Evolutionary conservation across 2,329 filamentous ascomycete species (phyloP), one percentile per base, ranked within the genome.

Genomic region (Botryotinia globosa): DNA sequence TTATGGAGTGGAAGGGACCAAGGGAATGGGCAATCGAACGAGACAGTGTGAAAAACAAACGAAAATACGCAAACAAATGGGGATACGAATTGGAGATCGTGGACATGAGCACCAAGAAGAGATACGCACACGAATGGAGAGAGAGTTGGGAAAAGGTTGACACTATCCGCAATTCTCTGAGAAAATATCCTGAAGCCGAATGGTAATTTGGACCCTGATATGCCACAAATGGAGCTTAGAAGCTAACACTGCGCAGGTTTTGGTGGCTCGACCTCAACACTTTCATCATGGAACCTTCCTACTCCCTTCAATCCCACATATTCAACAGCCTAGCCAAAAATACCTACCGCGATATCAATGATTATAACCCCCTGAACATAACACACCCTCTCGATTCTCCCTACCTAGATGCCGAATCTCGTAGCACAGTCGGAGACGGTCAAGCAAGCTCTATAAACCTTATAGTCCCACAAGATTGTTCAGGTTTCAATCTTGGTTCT

Each of bases 81-180:
- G 96, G 96, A 22, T 98, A 99, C 81, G 92, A 98, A 75, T 85
- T 99, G 73, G 96, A 99, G 82, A 92, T 98, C 80, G 94, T 97
- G 77, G 97, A 99, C 82, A 97, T 99, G 94, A 95, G 94, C 84
- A 97, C 94, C 71, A 97, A 98, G 87, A 98, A 98, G 84, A 90
- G 94, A 77, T 99, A 99, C 81, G 95, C 96, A 42, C 96, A 99
- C 83, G 96, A 99, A 83, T 99, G 96, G 96, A 89, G 96, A 79
- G 96, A 99, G 83, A 97, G 95, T 82, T 99, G 96, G 96, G 96
- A 99, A 83, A 99, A 98, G 85, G 94, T 98, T 74, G 96, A 99
- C 81, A 94, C 94, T 59, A 90, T 99, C 78, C 90, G 95, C 74
- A 92, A 93, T 74, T 90, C 92, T 62, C 91, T 99, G 87, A 89